Evolutionary conservation across 2,329 filamentous ascomycete species (phyloP), one percentile per base, ranked within the genome.

Genomic region (Domatiomyces globalis): DNA sequence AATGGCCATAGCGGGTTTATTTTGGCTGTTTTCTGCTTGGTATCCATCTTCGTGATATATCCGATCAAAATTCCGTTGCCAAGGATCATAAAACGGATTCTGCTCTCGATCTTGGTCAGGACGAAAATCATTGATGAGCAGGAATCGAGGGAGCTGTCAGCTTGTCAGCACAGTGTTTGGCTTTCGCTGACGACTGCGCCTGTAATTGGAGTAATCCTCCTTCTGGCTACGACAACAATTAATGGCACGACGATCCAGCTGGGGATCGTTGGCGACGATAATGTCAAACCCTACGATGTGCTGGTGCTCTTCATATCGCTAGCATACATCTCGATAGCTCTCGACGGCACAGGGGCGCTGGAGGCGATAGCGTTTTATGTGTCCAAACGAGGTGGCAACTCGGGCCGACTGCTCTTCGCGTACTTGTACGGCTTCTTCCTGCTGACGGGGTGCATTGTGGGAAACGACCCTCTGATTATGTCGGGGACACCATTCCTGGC

Each of bases 321-420:
- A n/a, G 57, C 58, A 42, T 61, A 61, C 49, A 59, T 61, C 18
- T 59, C 58, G 1, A 61, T 61, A 18, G 58, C 58, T 9, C 57
- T 61, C 4, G 58, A 61, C 44, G 58, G 58, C 8, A 61, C 58
- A 5, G 58, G 58, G 15, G 57, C 56, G 10, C 53, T 61, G 2
- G 58, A 61, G 43, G 58, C 58, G 1, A 50, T 59, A 1, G 58
- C 58, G 1, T 57, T 61, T 33, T 59, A 54, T 47, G 56, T 61
- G 12, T 61, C 58, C 4, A 58, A 61, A 45, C 51, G 53, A 12
- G 58, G 58, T 27, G 58, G 58, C 25, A 59, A 53, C 44, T 61
- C 58, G 1, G 58, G 58, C 33, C 51, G 53, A 9, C 49, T 58
- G 33, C 51, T 61, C 10, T 61, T 61, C 48, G 51, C 54, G 22